These are phyloP conservation scores for Mycena epipterygia DNA, from an alignment of 768 basidiomycete species.

Conservation along the genomic window DNA sequence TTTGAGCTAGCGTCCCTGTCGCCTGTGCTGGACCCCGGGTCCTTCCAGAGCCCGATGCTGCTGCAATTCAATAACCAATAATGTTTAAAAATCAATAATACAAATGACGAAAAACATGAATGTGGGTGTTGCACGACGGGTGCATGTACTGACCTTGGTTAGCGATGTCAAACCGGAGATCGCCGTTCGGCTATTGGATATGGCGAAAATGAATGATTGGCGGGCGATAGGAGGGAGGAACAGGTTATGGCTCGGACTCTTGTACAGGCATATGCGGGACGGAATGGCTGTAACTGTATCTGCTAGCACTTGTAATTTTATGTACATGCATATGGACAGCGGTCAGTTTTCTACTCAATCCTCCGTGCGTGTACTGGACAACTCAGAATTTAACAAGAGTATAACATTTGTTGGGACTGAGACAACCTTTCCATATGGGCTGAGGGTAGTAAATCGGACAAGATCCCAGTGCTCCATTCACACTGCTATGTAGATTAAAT, in stretches of 20 bases:
- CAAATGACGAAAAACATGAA: background rate
- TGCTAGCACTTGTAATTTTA: background rate
- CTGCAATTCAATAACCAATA: constrained; percentile 35
- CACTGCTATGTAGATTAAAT: no score
- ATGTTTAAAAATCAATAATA: background rate
- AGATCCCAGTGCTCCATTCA: no score
- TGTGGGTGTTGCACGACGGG: constrained; percentile 3
- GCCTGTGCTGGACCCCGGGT: constrained; percentile 44
- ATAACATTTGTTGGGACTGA: no score
- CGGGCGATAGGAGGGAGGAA: background rate
- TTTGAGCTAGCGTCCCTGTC: constrained; percentile 51
- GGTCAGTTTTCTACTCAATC: no score
- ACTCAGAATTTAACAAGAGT: no score
- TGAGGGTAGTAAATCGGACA: no score
- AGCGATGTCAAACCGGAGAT: constrained; percentile 27
- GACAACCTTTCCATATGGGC: no score
- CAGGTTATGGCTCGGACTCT: background rate
- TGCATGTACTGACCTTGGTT: background rate
- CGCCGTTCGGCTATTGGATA: constrained; percentile 13
- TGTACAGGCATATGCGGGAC: no score
- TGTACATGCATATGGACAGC: background rate
- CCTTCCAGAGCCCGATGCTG: constrained; percentile 28
- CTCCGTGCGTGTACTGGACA: no score
- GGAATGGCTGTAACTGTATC: background rate
- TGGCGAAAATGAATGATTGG: background rate